Conservation (phyloP, 2,329 filamentous ascomycete genomes). For the Epichloe glyceriae region DNA sequence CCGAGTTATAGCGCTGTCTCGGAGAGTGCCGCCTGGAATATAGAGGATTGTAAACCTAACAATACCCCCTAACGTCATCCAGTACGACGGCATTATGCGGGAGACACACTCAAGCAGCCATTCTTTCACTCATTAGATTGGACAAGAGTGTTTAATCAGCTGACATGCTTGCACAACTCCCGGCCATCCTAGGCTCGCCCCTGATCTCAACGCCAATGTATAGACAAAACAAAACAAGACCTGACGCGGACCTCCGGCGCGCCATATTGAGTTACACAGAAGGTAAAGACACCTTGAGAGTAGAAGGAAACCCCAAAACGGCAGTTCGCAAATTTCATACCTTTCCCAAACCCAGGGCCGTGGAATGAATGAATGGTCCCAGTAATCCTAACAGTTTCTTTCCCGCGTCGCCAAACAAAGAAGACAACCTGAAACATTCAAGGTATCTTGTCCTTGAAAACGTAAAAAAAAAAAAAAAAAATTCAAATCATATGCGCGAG, state of each 20-base stretch:
- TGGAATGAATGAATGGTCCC: not conserved
- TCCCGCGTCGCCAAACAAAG: not conserved
- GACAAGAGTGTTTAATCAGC: not conserved
- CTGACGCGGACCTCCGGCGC: not conserved
- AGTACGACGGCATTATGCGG: slow-evolving; percentile 22
- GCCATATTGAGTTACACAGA: not conserved
- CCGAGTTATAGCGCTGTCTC: slow-evolving; percentile 10
- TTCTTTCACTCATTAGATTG: not conserved
- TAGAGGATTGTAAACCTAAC: slow-evolving; percentile 12
- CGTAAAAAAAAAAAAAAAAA: too few relatives aligned
- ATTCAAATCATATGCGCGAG: too few relatives aligned
- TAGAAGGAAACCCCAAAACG: not conserved
- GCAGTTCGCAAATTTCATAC: not conserved
- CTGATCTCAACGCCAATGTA: slow-evolving; percentile 1
- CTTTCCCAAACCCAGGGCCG: not conserved
- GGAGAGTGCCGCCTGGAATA: slow-evolving; percentile 22
- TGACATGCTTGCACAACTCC: not conserved
- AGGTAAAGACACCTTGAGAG: not conserved
- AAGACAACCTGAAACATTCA: not conserved
- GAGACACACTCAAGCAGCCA: too few relatives aligned
- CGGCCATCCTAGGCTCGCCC: not conserved
- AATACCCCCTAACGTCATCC: slow-evolving; percentile 18
- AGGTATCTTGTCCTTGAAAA: too few relatives aligned
- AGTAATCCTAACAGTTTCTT: not conserved
- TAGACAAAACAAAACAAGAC: not conserved